A percentile compares a stretch with the other conserved stretches of the same genome.
Conservation (phyloP, 1,139 yeast species). For the Arxiozyma telluris region DNA sequence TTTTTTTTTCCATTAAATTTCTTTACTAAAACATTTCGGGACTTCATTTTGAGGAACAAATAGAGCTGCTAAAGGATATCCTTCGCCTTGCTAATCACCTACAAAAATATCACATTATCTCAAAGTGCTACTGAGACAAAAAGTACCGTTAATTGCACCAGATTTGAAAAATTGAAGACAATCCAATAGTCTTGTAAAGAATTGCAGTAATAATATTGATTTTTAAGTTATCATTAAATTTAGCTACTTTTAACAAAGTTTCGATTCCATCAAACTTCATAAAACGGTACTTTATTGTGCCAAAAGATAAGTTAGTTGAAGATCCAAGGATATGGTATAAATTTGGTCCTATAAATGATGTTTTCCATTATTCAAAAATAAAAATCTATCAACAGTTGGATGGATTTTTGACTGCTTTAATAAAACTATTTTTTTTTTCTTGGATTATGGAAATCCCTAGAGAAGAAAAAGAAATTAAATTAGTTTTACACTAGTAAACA, state of each 20-base stretch:
- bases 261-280: background rate
- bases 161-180: background rate
- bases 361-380: too few species aligned
- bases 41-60: background rate
- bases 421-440: too few species aligned
- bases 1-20: background rate
- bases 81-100: background rate
- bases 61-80: background rate
- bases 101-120: background rate
- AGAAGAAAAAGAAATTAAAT: too few species aligned
- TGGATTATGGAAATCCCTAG: too few species aligned
- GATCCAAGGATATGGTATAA: background rate
- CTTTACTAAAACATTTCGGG: background rate
- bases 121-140: background rate
- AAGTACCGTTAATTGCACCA: background rate
- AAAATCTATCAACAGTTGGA: too few species aligned
- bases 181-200: background rate
- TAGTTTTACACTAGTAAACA: too few species aligned
- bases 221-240: background rate
- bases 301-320: too few species aligned
- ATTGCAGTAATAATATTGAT: too few species aligned
- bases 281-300: background rate
- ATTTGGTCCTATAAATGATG: too few species aligned
- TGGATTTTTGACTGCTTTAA: too few species aligned
- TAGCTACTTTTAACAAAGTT: background rate